Evolutionary conservation across 169 alveolate species (phyloP).

Genomic region (Cryptosporidium felis): DNA sequence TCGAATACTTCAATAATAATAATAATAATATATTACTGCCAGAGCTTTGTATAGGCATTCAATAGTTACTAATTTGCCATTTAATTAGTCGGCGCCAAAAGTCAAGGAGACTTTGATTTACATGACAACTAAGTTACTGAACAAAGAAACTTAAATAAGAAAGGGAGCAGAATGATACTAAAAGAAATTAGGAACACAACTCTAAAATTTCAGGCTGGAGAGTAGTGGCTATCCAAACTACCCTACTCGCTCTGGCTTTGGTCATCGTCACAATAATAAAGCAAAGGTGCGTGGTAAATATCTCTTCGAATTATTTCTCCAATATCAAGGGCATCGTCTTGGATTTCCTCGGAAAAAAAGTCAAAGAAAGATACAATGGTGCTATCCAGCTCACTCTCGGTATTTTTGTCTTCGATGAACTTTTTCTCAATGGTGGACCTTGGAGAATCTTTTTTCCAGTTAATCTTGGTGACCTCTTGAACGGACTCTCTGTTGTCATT

Average conservation of each 20-base stretch:
- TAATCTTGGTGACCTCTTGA: constrained; percentile 85
- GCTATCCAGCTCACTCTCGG: constrained; percentile 66
- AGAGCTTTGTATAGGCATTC: no score
- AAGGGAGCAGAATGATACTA: neutral
- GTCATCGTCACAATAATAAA: constrained; percentile 77
- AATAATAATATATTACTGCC: no score
- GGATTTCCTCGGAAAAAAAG: constrained; percentile 79
- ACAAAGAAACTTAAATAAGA: no score
- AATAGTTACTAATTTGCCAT: no score
- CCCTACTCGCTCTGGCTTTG: neutral
- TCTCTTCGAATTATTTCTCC: constrained; percentile 90
- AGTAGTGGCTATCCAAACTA: neutral
- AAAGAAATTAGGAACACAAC: neutral
- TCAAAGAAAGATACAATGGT: constrained; percentile 79
- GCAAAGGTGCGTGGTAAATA: constrained; percentile 89
- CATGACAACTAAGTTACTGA: no score
- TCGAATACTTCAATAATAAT: no score
- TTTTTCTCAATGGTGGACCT: constrained; percentile 56
- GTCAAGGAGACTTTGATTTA: no score
- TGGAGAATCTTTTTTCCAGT: constrained; percentile 82
- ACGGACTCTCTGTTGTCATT: constrained; percentile 82
- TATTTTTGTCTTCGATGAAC: constrained; percentile 63
- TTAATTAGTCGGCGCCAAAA: no score
- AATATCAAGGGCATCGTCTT: constrained; percentile 74
- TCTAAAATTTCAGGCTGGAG: neutral